Conservation (phyloP, 768 basidiomycete species). For the Favolaschia claudopus region DNA sequence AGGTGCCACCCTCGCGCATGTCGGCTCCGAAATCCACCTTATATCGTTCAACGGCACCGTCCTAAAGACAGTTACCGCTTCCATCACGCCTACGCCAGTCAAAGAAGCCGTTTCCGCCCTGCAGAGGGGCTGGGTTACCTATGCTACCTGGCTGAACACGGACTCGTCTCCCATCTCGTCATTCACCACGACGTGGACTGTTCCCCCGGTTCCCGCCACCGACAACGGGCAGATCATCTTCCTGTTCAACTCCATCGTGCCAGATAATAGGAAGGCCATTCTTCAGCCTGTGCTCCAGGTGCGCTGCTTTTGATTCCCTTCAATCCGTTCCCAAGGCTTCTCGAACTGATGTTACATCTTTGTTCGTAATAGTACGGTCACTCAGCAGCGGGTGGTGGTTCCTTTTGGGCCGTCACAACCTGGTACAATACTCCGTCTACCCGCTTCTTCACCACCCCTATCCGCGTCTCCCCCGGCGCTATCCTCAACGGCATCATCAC, state of each 20-base stretch:
- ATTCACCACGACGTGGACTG: slow-evolving; percentile 29
- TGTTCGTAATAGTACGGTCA: slow-evolving; percentile 30
- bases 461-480: not conserved
- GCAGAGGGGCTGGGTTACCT: slow-evolving; percentile 10
- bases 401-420: slow-evolving; percentile 33
- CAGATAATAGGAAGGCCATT: slow-evolving; percentile 17
- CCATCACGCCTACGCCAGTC: not conserved
- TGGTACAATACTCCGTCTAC: slow-evolving; percentile 22
- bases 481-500: not conserved
- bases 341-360: not conserved
- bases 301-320: not conserved
- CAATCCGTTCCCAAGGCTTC: not conserved
- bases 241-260: slow-evolving; percentile 30
- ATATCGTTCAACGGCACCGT: slow-evolving; percentile 1
- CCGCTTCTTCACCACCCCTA: not conserved
- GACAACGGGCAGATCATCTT: slow-evolving; percentile 30
- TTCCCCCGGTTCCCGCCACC: slow-evolving; percentile 29
- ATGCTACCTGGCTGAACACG: slow-evolving; percentile 21
- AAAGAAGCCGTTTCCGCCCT: not conserved
- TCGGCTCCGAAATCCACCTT: slow-evolving; percentile 24
- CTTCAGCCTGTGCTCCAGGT: slow-evolving; percentile 32
- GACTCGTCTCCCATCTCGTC: slow-evolving; percentile 21
- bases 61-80: not conserved
- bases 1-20: slow-evolving; percentile 27
- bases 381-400: slow-evolving; percentile 32